A percentile compares a stretch with the other conserved stretches of the same genome.
phyloP scores from a whole-genome alignment of 2,329 filamentous ascomycete species.

The Plectosphaerella sp. region DNA sequence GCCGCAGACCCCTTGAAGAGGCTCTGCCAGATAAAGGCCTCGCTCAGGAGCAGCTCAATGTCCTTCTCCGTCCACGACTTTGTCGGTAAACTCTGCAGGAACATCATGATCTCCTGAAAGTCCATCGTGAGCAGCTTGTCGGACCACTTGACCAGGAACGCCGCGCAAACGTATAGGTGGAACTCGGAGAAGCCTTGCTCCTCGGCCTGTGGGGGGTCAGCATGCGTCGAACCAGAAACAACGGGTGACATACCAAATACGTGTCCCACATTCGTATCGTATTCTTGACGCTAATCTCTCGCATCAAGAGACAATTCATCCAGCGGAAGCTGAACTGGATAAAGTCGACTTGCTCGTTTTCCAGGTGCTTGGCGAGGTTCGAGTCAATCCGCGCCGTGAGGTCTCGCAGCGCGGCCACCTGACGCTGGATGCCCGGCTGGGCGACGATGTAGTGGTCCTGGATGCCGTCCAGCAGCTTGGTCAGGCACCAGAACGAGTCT shows the following conservation, averaged over 20 bases:
- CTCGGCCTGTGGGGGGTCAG: slow-evolving; percentile 63
- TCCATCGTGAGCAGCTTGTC: slow-evolving; percentile 95
- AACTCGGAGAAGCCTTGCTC: slow-evolving; percentile 98
- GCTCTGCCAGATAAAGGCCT: slow-evolving; percentile 98
- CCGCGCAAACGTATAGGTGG: slow-evolving; percentile 96
- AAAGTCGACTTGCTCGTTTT: slow-evolving; percentile 90
- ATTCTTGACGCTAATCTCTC: slow-evolving; percentile 93
- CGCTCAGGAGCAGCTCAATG: slow-evolving; percentile 89
- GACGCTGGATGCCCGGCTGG: slow-evolving; percentile 92
- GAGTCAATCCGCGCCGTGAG: slow-evolving; percentile 87
- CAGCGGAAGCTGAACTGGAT: slow-evolving; percentile 99
- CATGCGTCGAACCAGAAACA: not conserved
- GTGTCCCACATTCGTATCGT: slow-evolving; percentile 99
- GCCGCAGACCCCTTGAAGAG: slow-evolving; percentile 92
- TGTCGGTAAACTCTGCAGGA: slow-evolving; percentile 89
- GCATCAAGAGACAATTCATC: slow-evolving; percentile 99
- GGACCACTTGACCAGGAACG: slow-evolving; percentile 98
- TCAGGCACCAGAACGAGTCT: slow-evolving; percentile 97
- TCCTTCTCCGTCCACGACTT: slow-evolving; percentile 96
- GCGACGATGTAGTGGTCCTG: slow-evolving; percentile 99
- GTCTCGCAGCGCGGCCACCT: slow-evolving; percentile 84
- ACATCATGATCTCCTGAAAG: slow-evolving; percentile 99
- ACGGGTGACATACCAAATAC: slow-evolving; percentile 68
- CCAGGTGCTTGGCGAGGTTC: slow-evolving; percentile 79
- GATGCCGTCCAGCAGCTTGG: slow-evolving; percentile 96